Base-by-base conservation (phyloP, 108 stramenopile genomes). In the Nitzschia palea region DNA sequence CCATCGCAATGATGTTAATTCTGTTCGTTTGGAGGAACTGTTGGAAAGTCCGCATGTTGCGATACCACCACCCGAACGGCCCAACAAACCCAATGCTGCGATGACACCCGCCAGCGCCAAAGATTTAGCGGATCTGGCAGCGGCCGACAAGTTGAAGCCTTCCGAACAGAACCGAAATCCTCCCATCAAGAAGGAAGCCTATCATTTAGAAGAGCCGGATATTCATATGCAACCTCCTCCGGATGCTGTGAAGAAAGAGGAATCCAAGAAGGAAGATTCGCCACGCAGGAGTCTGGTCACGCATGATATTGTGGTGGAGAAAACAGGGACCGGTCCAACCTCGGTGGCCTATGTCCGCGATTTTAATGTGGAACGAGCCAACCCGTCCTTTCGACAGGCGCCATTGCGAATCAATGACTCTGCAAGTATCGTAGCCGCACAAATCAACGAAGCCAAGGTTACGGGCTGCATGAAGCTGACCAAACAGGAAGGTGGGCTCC, bases 291-390 rank as follows among this genome's bases (percentile, higher is more conserved):
- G n/a, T n/a, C n/a, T n/a, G n/a, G n/a, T n/a, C n/a, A 55, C 15
- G 27, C 22, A 55, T 55, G 27, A 55, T 3, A 28, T 42, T 60
- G 45, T 74, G 25, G 73, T 74, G 5, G 28, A 65, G 2, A 43
- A 70, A 27, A 68, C 57, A 27, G 74, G 74, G 26, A 76, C 74
- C 3, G 80, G 80, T 14, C 66, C 74, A 6, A 80, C 74, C 18
- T 29, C 36, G 5, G 45, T 76, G 18, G 80, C 70, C 12, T 83
- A 76, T 62, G 67, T 79, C 27, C 59, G 34, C 26, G 78, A 75
- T 52, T 76, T 76, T 29, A 17, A 23, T 22, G n/a, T 64, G 22
- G 82, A 83, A 42, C 68, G 82, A 37, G 34, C 43, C 0, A 42
- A 79, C 65, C 78, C 82, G 2, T 45, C 61, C 12, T 79, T 74